Evolutionary conservation across 73 alveolate genomes (phyloP).

Genomic region (Paramecium octaurelia): DNA sequence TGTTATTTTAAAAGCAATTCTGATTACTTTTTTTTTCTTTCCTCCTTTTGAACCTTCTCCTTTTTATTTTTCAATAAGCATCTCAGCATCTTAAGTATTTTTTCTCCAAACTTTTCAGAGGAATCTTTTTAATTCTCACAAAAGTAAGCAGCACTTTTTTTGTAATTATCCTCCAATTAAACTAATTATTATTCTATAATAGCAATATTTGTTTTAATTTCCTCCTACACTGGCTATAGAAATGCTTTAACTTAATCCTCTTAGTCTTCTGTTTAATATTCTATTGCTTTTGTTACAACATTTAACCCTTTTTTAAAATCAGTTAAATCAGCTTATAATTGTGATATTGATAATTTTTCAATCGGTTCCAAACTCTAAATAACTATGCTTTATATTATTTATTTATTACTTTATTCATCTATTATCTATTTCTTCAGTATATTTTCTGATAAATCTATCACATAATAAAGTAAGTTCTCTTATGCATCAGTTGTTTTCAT

Average conservation of each 20-base stretch:
- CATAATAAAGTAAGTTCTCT: not conserved
- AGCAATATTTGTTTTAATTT: not conserved
- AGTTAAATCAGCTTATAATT: not conserved
- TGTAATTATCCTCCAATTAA: not conserved
- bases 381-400: not conserved
- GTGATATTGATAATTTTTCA: not conserved
- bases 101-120: conserved; percentile 35
- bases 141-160: not conserved
- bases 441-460: not conserved
- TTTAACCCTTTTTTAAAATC: not conserved
- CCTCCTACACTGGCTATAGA: not conserved
- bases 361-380: not conserved
- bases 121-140: conserved; percentile 38
- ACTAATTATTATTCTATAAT: not conserved
- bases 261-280: not conserved
- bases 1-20: not conserved
- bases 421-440: not conserved
- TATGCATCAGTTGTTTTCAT: not conserved
- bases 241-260: not conserved
- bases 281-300: not conserved
- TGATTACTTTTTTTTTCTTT: not conserved
- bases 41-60: not conserved
- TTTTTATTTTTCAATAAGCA: not conserved
- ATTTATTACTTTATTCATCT: not conserved
- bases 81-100: not conserved